Base-by-base conservation (phyloP, 805 yeast species). In the Ogataea kodamae region DNA sequence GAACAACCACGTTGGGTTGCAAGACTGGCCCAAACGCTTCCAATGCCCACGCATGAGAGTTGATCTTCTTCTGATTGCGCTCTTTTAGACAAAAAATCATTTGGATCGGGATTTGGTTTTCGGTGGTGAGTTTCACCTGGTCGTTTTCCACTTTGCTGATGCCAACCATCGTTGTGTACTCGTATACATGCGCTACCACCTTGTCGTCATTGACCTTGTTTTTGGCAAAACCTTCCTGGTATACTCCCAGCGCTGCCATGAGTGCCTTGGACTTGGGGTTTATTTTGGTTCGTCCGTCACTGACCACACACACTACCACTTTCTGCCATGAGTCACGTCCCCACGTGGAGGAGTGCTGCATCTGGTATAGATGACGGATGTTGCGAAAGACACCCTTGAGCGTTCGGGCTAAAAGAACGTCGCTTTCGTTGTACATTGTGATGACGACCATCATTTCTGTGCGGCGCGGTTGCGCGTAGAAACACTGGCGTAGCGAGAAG, bases 251-350 rank as follows among this genome's bases (percentile, higher is more conserved):
- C 2, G 95, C 84, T 9, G 92, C 82, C 55, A 90, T 65, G 18
- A 90, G 65, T 6, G 89, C 88, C 51, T 79, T 74, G 0, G 96
- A 74, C 30, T 89, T 70, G 28, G 83, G 83, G 57, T 86, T 72
- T 38, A 90, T 76, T 48, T 88, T 86, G 9, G 77, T 73, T 50
- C 97, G 77, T 41, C 98, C 98, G 62, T 90, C 98, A 40, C 89
- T 82, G 9, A 90, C 89, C 18, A 90, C 75, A 46, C 86, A 76
- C 12, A 92, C 92, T 8, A 87, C 96, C 20, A 90, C 78, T 52
- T 87, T 90, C 49, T 89, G 87, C 97, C 97, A 90, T 1, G 95
- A 78, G 38, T 86, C 95, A 26, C 77, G 77, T n/a, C 97, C 97
- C 98, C 98, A 90, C 1, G 78, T 72, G 9, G 75, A 72, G 1